Evolutionary conservation across 768 basidiomycete genomes (phyloP), one percentile per base, ranked within the genome.

Genomic region (Tephrocybe sp.): DNA sequence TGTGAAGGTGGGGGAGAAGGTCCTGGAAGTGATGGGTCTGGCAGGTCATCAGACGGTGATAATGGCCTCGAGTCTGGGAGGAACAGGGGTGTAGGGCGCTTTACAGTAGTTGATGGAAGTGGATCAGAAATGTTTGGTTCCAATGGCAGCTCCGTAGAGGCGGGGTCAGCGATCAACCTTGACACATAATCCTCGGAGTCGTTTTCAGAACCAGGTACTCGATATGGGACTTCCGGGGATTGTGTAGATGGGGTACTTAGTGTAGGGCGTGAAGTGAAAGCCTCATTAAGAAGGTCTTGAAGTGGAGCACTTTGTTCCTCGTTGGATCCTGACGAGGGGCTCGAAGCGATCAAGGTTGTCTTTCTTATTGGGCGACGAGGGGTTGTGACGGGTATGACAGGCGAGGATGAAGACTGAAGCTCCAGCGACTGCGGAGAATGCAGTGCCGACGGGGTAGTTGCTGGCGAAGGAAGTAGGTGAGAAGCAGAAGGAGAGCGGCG

Each of bases 181-280:
- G 45, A 38, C 16, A 55, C 48, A 2, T 50, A 55, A n/a, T 52
- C 23, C 39, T 52, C 53, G 1, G 53, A 54, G 9, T 49, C 53
- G 12, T 52, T 42, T 9, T 49, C 51, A 19, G 44, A 52, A 25
- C 44, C 44, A n/a, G 18, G 21, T n/a, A 27, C 13, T 11, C 13
- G 4, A 11, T 39, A 9, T 19, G 18, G 6, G 12, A 9, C 8
- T 19, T 9, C 16, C 10, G 36, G 16, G 12, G 38, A 12, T 12
- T 13, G 11, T 2, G 10, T 9, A 10, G 37, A 2, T 11, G 25
- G 38, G 46, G 24, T 40, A 18, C 30, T 38, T 40, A 12, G 15
- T n/a, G 36, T 15, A 11, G 45, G 36, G 7, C 24, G 11, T n/a
- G 34, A 12, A n/a, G 34, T n/a, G 13, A 34, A 24, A 13, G 37